Percentiles rank a stretch among this genome's conserved stretches.
Evolutionary conservation across 495 filamentous ascomycete genomes (phyloP).

Genomic region (Podospora australis): DNA sequence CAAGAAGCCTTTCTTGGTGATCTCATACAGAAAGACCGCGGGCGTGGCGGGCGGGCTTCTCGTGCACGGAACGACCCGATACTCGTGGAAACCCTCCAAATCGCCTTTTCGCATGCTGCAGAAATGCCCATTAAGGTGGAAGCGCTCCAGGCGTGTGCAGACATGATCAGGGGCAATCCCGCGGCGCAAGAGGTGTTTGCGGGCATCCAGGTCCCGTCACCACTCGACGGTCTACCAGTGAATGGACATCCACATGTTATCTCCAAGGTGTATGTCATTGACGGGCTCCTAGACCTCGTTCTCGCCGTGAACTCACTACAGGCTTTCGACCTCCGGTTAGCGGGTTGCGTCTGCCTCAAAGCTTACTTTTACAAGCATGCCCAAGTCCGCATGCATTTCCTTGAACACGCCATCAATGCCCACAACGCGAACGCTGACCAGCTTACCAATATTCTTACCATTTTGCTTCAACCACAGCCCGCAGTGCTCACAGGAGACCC

Average conservation of each 20-base stretch:
- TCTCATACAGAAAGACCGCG: slow-evolving; percentile 1
- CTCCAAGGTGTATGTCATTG: slow-evolving; percentile 77
- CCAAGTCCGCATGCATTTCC: slow-evolving; percentile 75
- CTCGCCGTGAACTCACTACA: slow-evolving; percentile 59
- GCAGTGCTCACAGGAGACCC: slow-evolving; percentile 63
- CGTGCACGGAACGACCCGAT: slow-evolving; percentile 50
- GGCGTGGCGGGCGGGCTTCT: neutral
- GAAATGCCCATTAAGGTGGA: slow-evolving; percentile 75
- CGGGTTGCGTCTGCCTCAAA: slow-evolving; percentile 82
- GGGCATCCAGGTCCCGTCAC: slow-evolving; percentile 64
- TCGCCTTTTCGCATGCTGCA: slow-evolving; percentile 73
- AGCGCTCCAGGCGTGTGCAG: slow-evolving; percentile 78
- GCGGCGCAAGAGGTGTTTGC: slow-evolving; percentile 80
- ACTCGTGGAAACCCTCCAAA: slow-evolving; percentile 71
- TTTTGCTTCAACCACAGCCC: slow-evolving; percentile 59
- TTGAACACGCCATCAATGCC: slow-evolving; percentile 82
- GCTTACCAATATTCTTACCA: slow-evolving; percentile 85
- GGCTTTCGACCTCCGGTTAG: slow-evolving; percentile 72
- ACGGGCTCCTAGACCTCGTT: slow-evolving; percentile 82
- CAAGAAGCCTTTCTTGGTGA: slow-evolving; percentile 75
- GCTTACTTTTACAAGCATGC: slow-evolving; percentile 81
- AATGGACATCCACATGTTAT: slow-evolving; percentile 38
- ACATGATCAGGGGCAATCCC: slow-evolving; percentile 78
- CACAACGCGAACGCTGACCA: slow-evolving; percentile 72
- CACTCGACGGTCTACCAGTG: slow-evolving; percentile 39